These are phyloP conservation scores for Sarcodon sp. DNA, from an alignment of 768 basidiomycete genomes.

Conservation along the genomic window DNA sequence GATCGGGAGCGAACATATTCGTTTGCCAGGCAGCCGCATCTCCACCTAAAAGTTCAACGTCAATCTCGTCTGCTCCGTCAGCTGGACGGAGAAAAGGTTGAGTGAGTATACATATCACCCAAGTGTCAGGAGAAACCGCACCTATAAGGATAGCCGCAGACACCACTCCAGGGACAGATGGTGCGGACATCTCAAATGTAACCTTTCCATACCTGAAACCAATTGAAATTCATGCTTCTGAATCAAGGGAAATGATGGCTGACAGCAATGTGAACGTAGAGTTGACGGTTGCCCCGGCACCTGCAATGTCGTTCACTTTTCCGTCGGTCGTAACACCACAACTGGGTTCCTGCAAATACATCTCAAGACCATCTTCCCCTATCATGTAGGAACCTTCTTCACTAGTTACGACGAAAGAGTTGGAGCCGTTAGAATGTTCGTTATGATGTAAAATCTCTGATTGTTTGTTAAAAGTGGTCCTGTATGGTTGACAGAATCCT, in stretches of 20 bases:
- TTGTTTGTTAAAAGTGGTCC: no score
- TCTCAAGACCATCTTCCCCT: constrained; percentile 14
- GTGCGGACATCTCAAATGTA: constrained; percentile 20
- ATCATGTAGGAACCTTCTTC: constrained; percentile 16
- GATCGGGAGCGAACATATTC: constrained; percentile 24
- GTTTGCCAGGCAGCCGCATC: constrained; percentile 26
- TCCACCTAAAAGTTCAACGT: constrained; percentile 28
- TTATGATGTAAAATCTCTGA: no score
- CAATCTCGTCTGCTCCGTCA: constrained; percentile 24
- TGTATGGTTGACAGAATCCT: no score
- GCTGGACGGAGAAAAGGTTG: neutral
- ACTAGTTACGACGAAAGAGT: constrained; percentile 16
- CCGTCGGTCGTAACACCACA: constrained; percentile 17
- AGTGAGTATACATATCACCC: no score
- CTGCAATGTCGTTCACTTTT: constrained; percentile 22
- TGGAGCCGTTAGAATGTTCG: no score
- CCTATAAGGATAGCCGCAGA: constrained; percentile 28
- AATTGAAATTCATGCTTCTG: neutral
- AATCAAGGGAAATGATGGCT: constrained; percentile 1
- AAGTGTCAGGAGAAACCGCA: constrained; percentile 8
- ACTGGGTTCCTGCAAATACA: constrained; percentile 19
- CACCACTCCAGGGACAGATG: constrained; percentile 21
- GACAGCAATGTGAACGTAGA: constrained; percentile 24
- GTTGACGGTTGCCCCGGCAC: constrained; percentile 26
- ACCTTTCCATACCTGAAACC: constrained; percentile 20